A percentile compares a stretch with the other conserved stretches of the same genome.
Evolutionary conservation across 139 green algal species (phyloP).

Genomic region (Ulvella scutata): DNA sequence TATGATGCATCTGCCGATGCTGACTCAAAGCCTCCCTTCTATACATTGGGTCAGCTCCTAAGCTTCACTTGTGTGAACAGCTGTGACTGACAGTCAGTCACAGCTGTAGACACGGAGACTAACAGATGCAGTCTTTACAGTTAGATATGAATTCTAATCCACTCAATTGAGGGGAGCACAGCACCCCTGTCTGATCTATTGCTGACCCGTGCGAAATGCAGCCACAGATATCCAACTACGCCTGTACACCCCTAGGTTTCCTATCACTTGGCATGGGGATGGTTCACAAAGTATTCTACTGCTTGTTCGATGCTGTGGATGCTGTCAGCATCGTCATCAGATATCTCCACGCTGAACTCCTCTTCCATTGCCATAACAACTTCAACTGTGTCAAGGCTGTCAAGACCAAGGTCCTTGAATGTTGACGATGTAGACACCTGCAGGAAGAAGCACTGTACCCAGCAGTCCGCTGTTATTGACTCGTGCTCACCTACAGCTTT

Average conservation of each 20-base stretch:
- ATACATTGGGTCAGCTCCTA: too few relatives aligned
- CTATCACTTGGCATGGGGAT: not conserved
- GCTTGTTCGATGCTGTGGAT: constrained; percentile 77
- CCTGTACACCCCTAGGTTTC: not conserved
- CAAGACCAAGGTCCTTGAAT: constrained; percentile 84
- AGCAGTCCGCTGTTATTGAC: constrained; percentile 55
- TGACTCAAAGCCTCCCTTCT: too few relatives aligned
- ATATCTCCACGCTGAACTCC: constrained; percentile 98
- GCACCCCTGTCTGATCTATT: too few relatives aligned
- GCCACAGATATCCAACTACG: not conserved
- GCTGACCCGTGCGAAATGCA: too few relatives aligned
- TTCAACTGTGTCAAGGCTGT: constrained; percentile 96
- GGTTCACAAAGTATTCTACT: constrained; percentile 56
- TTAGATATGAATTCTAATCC: too few relatives aligned
- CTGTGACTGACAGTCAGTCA: too few relatives aligned
- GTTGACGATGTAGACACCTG: not conserved
- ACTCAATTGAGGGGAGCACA: too few relatives aligned
- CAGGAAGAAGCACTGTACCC: too few relatives aligned
- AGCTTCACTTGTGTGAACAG: too few relatives aligned
- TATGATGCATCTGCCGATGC: too few relatives aligned
- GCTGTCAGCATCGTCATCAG: constrained; percentile 95
- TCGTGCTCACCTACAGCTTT: constrained; percentile 52
- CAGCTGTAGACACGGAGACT: too few relatives aligned
- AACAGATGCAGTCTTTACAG: too few relatives aligned
- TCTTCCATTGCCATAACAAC: constrained; percentile 99